Conservation (phyloP, 352 stramenopile genomes). For the Phytophthora lateralis region DNA sequence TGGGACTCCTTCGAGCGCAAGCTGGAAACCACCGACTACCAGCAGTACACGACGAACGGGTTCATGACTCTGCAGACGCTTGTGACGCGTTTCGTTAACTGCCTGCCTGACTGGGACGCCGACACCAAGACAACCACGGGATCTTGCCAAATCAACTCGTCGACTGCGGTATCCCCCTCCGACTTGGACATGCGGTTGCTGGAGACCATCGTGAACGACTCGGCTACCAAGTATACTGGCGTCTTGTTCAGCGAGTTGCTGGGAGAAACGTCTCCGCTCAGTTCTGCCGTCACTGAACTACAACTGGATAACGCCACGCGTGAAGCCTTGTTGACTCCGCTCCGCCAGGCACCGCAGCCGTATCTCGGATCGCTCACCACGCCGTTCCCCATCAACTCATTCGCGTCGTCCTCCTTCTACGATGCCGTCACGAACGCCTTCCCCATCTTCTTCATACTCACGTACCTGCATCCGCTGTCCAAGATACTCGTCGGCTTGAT, state of each 20-base stretch:
- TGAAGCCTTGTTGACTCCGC: constrained; percentile 33
- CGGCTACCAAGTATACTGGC: constrained; percentile 24
- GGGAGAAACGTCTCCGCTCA: constrained; percentile 22
- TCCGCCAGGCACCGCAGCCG: constrained; percentile 45
- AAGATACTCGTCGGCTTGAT: constrained; percentile 41
- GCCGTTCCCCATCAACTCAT: constrained; percentile 39
- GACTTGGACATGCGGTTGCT: constrained; percentile 29
- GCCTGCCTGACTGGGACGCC: constrained; percentile 43
- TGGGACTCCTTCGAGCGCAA: constrained; percentile 30
- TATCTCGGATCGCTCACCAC: constrained; percentile 33
- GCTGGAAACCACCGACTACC: constrained; percentile 34
- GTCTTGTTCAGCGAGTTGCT: constrained; percentile 24
- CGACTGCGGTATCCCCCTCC: constrained; percentile 8
- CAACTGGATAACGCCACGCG: constrained; percentile 16
- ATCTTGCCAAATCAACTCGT: constrained; percentile 24
- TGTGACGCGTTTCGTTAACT: constrained; percentile 47
- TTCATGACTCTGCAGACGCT: constrained; percentile 60
- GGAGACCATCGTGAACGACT: constrained; percentile 30
- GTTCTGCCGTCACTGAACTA: constrained; percentile 6
- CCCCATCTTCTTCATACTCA: constrained; percentile 35
- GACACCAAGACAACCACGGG: constrained; percentile 19
- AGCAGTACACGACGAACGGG: constrained; percentile 44
- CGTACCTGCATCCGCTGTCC: constrained; percentile 36
- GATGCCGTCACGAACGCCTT: constrained; percentile 38
- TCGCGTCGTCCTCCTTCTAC: constrained; percentile 37